Percentiles rank a stretch among this genome's conserved stretches.
Conservation (phyloP, 106 monocot genomes). For the Alisma plantagoaquatica region DNA sequence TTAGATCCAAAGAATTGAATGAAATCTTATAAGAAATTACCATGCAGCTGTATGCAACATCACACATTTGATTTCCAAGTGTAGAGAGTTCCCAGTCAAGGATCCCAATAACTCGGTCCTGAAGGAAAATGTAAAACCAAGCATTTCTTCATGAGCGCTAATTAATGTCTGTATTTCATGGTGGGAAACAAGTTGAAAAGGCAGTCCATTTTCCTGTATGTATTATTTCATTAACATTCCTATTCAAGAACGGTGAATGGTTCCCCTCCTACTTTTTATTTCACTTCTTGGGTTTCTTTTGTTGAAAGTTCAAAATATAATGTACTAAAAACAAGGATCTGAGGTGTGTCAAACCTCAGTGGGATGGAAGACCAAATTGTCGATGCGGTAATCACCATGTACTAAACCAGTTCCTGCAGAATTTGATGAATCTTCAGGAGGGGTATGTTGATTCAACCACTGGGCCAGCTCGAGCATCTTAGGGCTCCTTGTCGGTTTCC, state of each 20-base stretch:
- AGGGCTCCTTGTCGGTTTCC: slow-evolving; percentile 54
- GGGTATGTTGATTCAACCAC: slow-evolving; percentile 78
- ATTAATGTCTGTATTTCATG: no score
- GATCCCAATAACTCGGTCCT: slow-evolving; percentile 96
- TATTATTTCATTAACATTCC: no score
- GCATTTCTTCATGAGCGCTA: no score
- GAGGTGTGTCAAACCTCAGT: slow-evolving; percentile 40
- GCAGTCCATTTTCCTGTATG: no score
- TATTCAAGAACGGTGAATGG: no score
- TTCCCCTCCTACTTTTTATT: no score
- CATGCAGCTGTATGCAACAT: slow-evolving; percentile 88
- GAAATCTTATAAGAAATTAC: slow-evolving; percentile 25
- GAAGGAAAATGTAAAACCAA: slow-evolving; percentile 16
- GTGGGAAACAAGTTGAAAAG: no score
- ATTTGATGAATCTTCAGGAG: slow-evolving; percentile 61
- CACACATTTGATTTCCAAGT: slow-evolving; percentile 97
- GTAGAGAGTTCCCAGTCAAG: slow-evolving; percentile 99
- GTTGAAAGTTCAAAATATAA: no score
- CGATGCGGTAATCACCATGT: slow-evolving; percentile 91
- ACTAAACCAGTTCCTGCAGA: slow-evolving; percentile 66
- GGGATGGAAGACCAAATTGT: slow-evolving; percentile 98
- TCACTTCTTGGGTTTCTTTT: no score
- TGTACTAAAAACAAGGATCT: not conserved
- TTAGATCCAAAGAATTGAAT: not conserved
- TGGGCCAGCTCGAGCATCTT: slow-evolving; percentile 79